Base-by-base conservation (phyloP, 2,329 filamentous ascomycete genomes). In the Knoxdaviesia proteae region DNA sequence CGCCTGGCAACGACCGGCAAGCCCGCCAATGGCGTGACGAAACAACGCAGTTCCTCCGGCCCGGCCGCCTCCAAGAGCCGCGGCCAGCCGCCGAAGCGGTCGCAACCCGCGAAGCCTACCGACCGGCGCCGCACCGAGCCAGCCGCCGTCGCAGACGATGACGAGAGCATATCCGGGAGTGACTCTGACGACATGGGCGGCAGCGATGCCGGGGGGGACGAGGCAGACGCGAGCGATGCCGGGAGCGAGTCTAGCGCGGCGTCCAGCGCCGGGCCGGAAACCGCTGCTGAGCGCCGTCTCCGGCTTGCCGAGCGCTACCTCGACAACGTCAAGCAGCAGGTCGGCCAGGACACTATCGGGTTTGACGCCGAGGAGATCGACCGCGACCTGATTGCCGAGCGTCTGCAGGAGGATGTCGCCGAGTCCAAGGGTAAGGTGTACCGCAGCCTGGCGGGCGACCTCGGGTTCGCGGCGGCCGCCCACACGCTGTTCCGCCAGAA, bases 331-430 rank as follows among this genome's bases (percentile, higher is more conserved):
- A 76, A 80, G 53, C 72, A 81, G 53, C 81, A 94, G 50, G 77
- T 84, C 45, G 80, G 92, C 51, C 20, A 20, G 20, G 80, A 84
- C 49, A 52, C 54, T 39, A 71, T 70, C 42, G 90, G 86, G 36
- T 98, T 96, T 54, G 86, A 98, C 60, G 90, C 90, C 6, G 86
- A 80, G 51, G 84, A 96, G 42, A 82, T 98, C 45, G 90, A 96
- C 61, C 71, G 80, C 46, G 90, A 98, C 55, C 64, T 94, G 51
- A 87, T 98, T 52, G 86, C 88, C 37, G 83, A 93, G 58, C 69
- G 87, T 51, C 64, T 98, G 52, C 77, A 88, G 59, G 84, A 94
- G 61, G 90, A 96, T 56, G 83, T 90, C 38, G 78, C 90, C 42
- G 90, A 94, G 61, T 74, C 75, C 44, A 94, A 94, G 62, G 90